Conservation (phyloP, 164 flowering plant genomes). For the Akebia trifoliata region DNA sequence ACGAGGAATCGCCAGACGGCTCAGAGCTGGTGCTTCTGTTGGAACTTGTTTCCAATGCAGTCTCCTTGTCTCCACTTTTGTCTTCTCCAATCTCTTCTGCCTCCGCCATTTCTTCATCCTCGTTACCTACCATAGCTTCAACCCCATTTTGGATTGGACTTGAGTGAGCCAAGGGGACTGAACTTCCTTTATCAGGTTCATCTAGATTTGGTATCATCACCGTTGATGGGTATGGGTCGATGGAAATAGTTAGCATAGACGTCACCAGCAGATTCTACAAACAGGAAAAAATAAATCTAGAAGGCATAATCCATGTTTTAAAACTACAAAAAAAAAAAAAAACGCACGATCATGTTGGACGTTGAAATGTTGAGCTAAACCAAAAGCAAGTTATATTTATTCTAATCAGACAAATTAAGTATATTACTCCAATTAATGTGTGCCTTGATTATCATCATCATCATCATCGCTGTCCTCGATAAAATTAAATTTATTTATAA, state of each 20-base stretch:
- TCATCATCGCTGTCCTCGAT: no score
- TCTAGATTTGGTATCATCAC: slow-evolving; percentile 15
- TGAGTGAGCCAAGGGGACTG: slow-evolving; percentile 17
- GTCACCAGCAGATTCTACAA: slow-evolving; percentile 75
- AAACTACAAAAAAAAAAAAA: no score
- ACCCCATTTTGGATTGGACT: slow-evolving; percentile 25
- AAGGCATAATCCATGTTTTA: no score
- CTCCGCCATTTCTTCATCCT: slow-evolving; percentile 26
- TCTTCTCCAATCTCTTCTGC: slow-evolving; percentile 19
- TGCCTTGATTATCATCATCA: no score
- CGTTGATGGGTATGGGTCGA: slow-evolving; percentile 45
- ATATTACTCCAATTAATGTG: no score
- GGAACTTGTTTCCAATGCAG: slow-evolving; percentile 9
- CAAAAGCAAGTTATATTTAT: no score
- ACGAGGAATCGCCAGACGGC: slow-evolving; percentile 11
- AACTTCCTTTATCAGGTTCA: slow-evolving; percentile 24
- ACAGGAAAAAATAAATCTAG: neutral
- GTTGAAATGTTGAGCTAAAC: no score
- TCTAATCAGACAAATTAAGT: no score
- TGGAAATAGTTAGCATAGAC: slow-evolving; percentile 45
- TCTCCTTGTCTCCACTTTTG: slow-evolving; percentile 1
- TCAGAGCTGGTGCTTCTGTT: slow-evolving; percentile 9
- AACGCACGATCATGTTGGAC: no score
- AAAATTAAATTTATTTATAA: no score
- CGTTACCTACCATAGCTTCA: slow-evolving; percentile 12